Base-by-base conservation (phyloP, 2,329 filamentous ascomycete genomes). In the Penicillium occitanis region DNA sequence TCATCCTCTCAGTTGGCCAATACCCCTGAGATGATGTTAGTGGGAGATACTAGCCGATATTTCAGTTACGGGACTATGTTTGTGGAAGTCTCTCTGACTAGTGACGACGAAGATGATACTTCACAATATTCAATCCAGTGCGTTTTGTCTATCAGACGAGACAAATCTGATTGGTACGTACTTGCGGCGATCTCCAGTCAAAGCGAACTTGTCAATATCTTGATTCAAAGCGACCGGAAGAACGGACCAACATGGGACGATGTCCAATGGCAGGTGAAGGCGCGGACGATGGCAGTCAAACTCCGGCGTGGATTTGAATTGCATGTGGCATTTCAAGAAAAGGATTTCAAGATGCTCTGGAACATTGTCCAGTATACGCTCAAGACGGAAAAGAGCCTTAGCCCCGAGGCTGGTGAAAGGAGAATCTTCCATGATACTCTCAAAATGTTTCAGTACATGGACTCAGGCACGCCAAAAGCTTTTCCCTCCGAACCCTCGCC, bases 351-450 rank as follows among this genome's bases (percentile, higher is more conserved):
- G 68, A 88, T 86, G 68, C 79, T 96, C 11, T 93, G 90, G 87
- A 90, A 88, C 71, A 92, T 96, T 77, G 92, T 93, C 70, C 92
- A 96, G 67, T 94, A 96, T 75, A 91, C 90, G 30, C 86, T 85
- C 69, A 92, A 91, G 72, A 87, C 94, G 1, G 90, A 93, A 73
- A 84, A 85, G 30, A 91, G 87, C 61, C 82, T 96, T 50, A 87
- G 87, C 42, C 87, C 88, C 6, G 85, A 87, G 48, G 82, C 84
- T 35, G 90, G 91, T 62, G 93, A 97, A 78, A 82, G 82, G 1
- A 78, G 90, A 65, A 83, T 90, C 1, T 92, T 91, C 74, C 87
- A 89, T 71, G 85, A 87, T 7, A 88, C 86, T 1, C 80, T 97
- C 8, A 87, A 87, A 53, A 86, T 89, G 30, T 92, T 96, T 69